A percentile compares a stretch with the other conserved stretches of the same genome.
Evolutionary conservation across 371 early-diverging fungal species (phyloP).

Genomic region (Gilbertella persicaria): DNA sequence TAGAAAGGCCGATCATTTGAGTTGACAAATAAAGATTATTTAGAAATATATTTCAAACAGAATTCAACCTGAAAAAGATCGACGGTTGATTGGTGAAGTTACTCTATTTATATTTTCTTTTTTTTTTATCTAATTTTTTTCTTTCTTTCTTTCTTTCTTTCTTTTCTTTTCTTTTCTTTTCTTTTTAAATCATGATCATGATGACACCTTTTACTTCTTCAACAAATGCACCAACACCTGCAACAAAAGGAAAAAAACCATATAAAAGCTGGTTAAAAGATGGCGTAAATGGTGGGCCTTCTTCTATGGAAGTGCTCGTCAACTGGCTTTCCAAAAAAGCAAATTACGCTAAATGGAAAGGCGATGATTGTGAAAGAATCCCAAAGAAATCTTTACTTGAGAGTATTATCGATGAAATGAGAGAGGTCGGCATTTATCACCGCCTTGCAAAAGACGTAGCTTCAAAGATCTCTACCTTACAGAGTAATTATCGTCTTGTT

Average conservation of each 20-base stretch:
- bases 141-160: not conserved
- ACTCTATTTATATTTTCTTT: not conserved
- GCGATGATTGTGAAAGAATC: conserved; percentile 44
- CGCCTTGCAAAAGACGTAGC: conserved; percentile 50
- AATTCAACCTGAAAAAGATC: conserved; percentile 26
- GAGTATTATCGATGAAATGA: conserved; percentile 46
- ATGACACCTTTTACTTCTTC: conserved; percentile 24
- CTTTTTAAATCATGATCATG: conserved; percentile 28
- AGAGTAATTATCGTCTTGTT: conserved; percentile 46
- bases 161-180: conserved; percentile 3
- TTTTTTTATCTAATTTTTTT: conserved; percentile 1
- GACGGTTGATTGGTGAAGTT: conserved; percentile 34
- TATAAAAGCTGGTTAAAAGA: conserved; percentile 56
- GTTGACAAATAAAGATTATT: conserved; percentile 7
- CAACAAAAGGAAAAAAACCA: conserved; percentile 44
- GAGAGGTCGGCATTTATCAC: conserved; percentile 46
- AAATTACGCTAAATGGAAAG: conserved; percentile 52
- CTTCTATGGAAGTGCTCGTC: conserved; percentile 47
- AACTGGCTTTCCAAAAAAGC: conserved; percentile 50
- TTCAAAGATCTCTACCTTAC: conserved; percentile 47
- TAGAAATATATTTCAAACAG: conserved; percentile 6
- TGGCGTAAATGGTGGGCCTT: conserved; percentile 51
- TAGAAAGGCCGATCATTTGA: conserved; percentile 30
- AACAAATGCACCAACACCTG: conserved; percentile 14
- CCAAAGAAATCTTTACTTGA: conserved; percentile 48